Evolutionary conservation across 345 rosid genomes (phyloP).

Genomic region (Pelargonium nanum): DNA sequence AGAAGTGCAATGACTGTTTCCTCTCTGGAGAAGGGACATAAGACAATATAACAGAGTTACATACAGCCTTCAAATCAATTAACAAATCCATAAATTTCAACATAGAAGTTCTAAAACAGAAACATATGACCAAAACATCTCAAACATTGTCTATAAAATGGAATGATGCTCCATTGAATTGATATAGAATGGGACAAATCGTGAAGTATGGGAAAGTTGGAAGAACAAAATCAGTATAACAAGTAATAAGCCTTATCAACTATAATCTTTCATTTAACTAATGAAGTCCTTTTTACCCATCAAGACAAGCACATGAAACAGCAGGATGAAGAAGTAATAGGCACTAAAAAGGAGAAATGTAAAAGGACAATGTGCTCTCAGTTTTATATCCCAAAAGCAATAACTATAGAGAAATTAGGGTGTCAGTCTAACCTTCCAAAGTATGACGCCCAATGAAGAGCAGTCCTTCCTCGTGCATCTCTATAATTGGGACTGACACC

Average conservation of each 20-base stretch:
- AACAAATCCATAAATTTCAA: neutral
- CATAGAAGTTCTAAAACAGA: neutral
- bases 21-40: constrained; percentile 31
- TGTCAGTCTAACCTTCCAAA: constrained; percentile 43
- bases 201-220: too few species aligned
- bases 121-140: neutral
- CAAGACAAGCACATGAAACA: too few species aligned
- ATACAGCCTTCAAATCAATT: neutral
- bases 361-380: neutral
- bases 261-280: too few species aligned
- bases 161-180: too few species aligned
- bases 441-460: constrained; percentile 60
- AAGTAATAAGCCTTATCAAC: too few species aligned
- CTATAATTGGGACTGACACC: constrained; percentile 48
- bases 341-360: neutral
- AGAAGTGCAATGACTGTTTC: constrained; percentile 45
- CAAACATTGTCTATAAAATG: too few species aligned
- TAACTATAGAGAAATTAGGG: neutral
- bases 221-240: too few species aligned
- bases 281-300: too few species aligned
- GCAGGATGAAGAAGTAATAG: neutral
- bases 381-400: neutral
- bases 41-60: neutral
- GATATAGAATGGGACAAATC: too few species aligned
- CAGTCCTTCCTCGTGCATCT: constrained; percentile 51